Base-by-base conservation (phyloP, 2,329 filamentous ascomycete genomes). In the Daldinia eschscholtzii region DNA sequence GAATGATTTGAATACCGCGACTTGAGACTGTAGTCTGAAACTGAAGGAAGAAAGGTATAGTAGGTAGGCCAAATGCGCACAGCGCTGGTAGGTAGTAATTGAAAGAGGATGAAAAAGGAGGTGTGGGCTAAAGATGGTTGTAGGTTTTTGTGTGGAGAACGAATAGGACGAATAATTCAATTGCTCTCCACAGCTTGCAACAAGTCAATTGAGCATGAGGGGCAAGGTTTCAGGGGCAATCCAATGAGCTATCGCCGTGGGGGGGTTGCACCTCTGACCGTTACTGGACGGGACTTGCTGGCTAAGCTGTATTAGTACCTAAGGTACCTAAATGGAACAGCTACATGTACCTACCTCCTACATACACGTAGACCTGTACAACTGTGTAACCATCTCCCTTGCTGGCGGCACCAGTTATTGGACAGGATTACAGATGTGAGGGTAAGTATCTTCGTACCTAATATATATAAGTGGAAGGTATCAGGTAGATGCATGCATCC, bases 61-160 rank as follows among this genome's bases (percentile, higher is more conserved):
- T 44, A 58, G 58, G 64, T 58, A 55, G 46, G 46, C 39, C 44
- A 62, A 55, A 69, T 71, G 74, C 75, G 75, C 75, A 72, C 75
- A 76, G 75, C 74, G 75, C 75, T 65, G 61, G 62, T 57, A 55
- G 61, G 52, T 67, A 55, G 33, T 35, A 35, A 56, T 64, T 37
- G 53, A 57, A 57, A 57, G 53, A 57, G 60, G 65, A 37, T 52
- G 55, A 68, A 74, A 75, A 76, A 76, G 74, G 75, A 76, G 74
- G 74, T 76, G 74, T 75, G 74, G 62, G 71, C 73, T 68, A 28
- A 52, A 57, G 55, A 66, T 60, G 61, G 67, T 68, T 61, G 59
- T 66, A 62, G 64, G 56, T 65, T 71, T 71, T 70, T 70, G 69
- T 71, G 70, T 72, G 70, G 70, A 64, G 70, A 50, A 65, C 30